Evolutionary conservation across 2,329 filamentous ascomycete genomes (phyloP).

Genomic region (Venturia asperata): DNA sequence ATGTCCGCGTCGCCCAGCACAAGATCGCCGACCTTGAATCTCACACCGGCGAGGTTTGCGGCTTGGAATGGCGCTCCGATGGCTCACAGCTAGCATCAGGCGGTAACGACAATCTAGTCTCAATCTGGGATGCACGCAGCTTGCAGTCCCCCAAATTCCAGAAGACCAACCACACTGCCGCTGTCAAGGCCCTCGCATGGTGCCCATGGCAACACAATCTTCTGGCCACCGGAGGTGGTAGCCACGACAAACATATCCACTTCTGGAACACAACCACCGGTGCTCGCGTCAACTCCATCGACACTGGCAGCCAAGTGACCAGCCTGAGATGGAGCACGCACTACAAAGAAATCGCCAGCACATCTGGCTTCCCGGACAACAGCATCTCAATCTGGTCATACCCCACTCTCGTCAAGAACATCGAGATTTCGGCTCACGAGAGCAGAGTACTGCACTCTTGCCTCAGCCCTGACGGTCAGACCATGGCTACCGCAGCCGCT

Average conservation of each 20-base stretch:
- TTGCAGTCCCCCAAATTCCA: slow-evolving; percentile 94
- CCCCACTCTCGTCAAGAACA: slow-evolving; percentile 90
- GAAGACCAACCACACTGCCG: slow-evolving; percentile 99
- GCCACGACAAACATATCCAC: slow-evolving; percentile 96
- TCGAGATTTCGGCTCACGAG: slow-evolving; percentile 97
- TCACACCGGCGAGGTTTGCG: slow-evolving; percentile 96
- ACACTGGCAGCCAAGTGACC: slow-evolving; percentile 95
- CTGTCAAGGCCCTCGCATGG: slow-evolving; percentile 96
- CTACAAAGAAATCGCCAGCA: slow-evolving; percentile 97
- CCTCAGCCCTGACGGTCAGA: slow-evolving; percentile 94
- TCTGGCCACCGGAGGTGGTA: slow-evolving; percentile 90
- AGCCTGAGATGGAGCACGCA: slow-evolving; percentile 92
- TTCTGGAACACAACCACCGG: slow-evolving; percentile 99
- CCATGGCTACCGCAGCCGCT: slow-evolving; percentile 89
- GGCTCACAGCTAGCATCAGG: slow-evolving; percentile 95
- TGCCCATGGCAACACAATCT: slow-evolving; percentile 99
- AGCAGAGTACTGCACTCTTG: slow-evolving; percentile 94
- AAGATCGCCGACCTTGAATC: slow-evolving; percentile 96
- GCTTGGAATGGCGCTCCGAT: slow-evolving; percentile 94
- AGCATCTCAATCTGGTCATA: slow-evolving; percentile 99
- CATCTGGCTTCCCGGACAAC: slow-evolving; percentile 98
- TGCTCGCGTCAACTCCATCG: slow-evolving; percentile 96
- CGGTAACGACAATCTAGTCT: slow-evolving; percentile 97
- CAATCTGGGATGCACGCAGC: slow-evolving; percentile 96
- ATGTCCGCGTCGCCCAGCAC: slow-evolving; percentile 95